Percentiles rank a stretch among this genome's conserved stretches.
These are phyloP conservation scores for Pseudozyma hubeiensis DNA, from an alignment of 1,284 basidiomycete species.

Conservation along the genomic window DNA sequence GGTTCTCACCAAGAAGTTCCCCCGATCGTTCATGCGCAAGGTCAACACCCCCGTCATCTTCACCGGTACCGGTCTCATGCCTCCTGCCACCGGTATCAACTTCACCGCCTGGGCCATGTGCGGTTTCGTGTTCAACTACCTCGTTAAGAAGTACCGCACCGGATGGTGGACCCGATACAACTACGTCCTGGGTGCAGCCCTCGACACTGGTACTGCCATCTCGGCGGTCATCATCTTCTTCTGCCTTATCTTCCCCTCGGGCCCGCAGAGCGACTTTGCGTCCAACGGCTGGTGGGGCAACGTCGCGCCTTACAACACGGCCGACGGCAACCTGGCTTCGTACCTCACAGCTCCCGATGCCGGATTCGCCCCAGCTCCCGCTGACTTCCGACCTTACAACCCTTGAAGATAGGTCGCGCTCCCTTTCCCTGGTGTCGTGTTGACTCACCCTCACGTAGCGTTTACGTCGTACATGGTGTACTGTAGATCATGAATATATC, in stretches of 20 bases:
- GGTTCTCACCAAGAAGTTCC: slow-evolving; percentile 53
- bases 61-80: slow-evolving; percentile 59
- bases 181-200: slow-evolving; percentile 69
- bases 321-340: slow-evolving; percentile 23
- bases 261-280: slow-evolving; percentile 38
- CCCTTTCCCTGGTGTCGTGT: slow-evolving; percentile 8
- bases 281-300: slow-evolving; percentile 61
- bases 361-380: slow-evolving; percentile 35
- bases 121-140: slow-evolving; percentile 71
- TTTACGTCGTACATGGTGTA: no score
- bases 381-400: slow-evolving; percentile 34
- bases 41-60: slow-evolving; percentile 63
- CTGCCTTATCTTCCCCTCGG: slow-evolving; percentile 45
- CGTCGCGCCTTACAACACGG: slow-evolving; percentile 54
- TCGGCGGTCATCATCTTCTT: slow-evolving; percentile 54
- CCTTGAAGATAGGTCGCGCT: not conserved
- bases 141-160: slow-evolving; percentile 62
- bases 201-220: slow-evolving; percentile 69
- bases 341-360: slow-evolving; percentile 20
- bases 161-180: slow-evolving; percentile 70
- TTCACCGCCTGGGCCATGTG: slow-evolving; percentile 69
- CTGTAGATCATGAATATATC: no score
- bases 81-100: slow-evolving; percentile 68
- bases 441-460: no score
- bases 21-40: slow-evolving; percentile 50